These are phyloP conservation scores for Lactarius sanguifluus DNA, from an alignment of 768 basidiomycete genomes.

Conservation along the genomic window DNA sequence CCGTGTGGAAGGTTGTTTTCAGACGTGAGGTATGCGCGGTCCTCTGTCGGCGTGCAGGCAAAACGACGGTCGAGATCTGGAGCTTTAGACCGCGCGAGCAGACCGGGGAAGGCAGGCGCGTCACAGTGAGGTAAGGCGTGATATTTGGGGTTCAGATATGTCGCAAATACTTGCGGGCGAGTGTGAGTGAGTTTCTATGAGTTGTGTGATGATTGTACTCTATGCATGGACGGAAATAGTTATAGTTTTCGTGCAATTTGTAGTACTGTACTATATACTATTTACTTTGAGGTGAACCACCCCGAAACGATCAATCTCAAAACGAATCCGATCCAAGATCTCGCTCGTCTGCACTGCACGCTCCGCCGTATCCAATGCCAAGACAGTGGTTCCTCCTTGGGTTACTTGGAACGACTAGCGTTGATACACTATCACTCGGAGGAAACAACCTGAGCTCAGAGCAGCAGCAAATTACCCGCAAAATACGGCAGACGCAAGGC, in stretches of 20 bases:
- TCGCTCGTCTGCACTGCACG: not conserved
- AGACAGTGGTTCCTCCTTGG: too few species aligned
- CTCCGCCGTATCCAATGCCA: too few species aligned
- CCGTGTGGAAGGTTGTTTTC: constrained; percentile 85
- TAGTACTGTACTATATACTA: not conserved
- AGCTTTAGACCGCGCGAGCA: constrained; percentile 55
- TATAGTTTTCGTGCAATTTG: not conserved
- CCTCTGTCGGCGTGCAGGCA: constrained; percentile 75
- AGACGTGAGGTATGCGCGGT: constrained; percentile 72
- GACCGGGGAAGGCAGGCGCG: not conserved
- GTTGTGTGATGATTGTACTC: not conserved
- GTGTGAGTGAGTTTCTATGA: not conserved
- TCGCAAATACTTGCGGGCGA: not conserved
- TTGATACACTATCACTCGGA: too few species aligned
- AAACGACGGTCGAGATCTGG: constrained; percentile 89
- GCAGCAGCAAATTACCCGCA: too few species aligned
- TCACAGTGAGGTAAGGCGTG: not conserved
- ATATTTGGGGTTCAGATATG: not conserved
- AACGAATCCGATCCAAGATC: not conserved
- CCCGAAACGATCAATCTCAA: not conserved
- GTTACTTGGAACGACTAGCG: too few species aligned
- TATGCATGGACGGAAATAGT: not conserved
- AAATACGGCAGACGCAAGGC: too few species aligned
- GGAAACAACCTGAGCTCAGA: too few species aligned
- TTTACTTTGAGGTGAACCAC: too few species aligned